Conservation (phyloP, 805 yeast genomes). For the Teunomyces gatunensis region DNA sequence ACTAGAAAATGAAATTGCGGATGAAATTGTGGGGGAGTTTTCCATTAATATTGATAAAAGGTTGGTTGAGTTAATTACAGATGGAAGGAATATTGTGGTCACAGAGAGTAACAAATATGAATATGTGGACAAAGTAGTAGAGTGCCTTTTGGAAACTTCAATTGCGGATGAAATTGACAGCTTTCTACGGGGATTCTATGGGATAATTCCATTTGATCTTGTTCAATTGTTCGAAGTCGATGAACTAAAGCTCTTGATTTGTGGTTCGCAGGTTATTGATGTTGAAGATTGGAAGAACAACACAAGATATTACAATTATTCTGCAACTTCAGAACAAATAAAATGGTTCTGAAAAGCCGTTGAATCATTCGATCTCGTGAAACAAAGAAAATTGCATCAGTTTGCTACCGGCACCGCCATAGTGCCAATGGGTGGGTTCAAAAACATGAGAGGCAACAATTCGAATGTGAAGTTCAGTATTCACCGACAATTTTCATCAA, state of each 20-base stretch:
- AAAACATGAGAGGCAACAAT: constrained; percentile 80
- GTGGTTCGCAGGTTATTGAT: constrained; percentile 94
- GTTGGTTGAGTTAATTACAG: no score
- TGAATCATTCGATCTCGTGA: constrained; percentile 87
- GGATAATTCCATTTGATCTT: constrained; percentile 78
- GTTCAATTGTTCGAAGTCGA: constrained; percentile 90
- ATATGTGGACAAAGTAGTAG: constrained; percentile 81
- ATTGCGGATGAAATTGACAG: constrained; percentile 84
- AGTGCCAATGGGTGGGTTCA: constrained; percentile 93
- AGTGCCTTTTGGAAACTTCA: constrained; percentile 77
- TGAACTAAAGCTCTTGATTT: constrained; percentile 85
- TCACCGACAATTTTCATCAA: constrained; percentile 82
- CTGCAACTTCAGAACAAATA: constrained; percentile 78
- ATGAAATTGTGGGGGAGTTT: no score
- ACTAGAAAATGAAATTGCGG: no score
- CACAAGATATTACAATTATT: constrained; percentile 76
- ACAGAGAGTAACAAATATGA: constrained; percentile 85
- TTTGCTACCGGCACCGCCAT: constrained; percentile 97
- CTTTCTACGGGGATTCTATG: constrained; percentile 84
- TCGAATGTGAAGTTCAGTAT: constrained; percentile 82
- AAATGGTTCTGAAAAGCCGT: constrained; percentile 99
- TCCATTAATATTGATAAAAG: no score
- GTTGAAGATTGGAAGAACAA: constrained; percentile 94
- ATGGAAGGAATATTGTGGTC: constrained; percentile 57
- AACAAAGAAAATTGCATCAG: constrained; percentile 87